A percentile compares a stretch with the other conserved stretches of the same genome.
Conservation (phyloP, 2,329 filamentous ascomycete genomes). For the Taxawa tesnikishii region DNA sequence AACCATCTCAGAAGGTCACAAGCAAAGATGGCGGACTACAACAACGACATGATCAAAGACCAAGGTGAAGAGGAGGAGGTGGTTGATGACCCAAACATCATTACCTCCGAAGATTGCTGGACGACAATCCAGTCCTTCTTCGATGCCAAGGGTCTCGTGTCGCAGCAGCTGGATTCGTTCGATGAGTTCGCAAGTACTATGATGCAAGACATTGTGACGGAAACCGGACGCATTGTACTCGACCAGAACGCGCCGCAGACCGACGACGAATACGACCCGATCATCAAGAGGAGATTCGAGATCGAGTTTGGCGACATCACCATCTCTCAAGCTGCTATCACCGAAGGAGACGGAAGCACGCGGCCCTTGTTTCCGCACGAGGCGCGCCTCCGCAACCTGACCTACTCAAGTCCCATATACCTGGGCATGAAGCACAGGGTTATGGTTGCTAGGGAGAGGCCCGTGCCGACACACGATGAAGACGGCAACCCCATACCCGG, state of each 20-base stretch:
- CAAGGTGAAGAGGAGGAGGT: conserved; percentile 8
- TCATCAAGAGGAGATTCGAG: conserved; percentile 83
- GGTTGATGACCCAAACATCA: conserved; percentile 27
- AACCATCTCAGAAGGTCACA: background rate
- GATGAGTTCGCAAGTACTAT: conserved; percentile 92
- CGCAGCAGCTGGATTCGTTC: conserved; percentile 96
- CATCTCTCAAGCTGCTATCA: conserved; percentile 80
- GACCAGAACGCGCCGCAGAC: conserved; percentile 79
- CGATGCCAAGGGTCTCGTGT: conserved; percentile 87
- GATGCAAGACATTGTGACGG: conserved; percentile 87
- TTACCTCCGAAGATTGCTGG: conserved; percentile 98
- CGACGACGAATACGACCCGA: conserved; percentile 54
- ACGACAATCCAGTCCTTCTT: conserved; percentile 96
- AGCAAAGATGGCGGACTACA: conserved; percentile 9
- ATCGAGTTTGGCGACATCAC: conserved; percentile 87
- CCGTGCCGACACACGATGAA: conserved; percentile 50
- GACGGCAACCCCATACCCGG: conserved; percentile 43
- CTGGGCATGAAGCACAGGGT: conserved; percentile 79
- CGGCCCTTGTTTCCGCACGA: conserved; percentile 85
- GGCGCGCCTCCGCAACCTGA: conserved; percentile 87
- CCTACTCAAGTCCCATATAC: conserved; percentile 86
- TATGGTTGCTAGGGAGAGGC: conserved; percentile 67
- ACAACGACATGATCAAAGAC: conserved; percentile 4
- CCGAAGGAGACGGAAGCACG: conserved; percentile 82
- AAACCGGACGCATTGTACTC: conserved; percentile 82